A percentile compares a stretch with the other conserved stretches of the same genome.
Conservation (phyloP, 805 yeast genomes). For the Cyberlindnera saturnus region DNA sequence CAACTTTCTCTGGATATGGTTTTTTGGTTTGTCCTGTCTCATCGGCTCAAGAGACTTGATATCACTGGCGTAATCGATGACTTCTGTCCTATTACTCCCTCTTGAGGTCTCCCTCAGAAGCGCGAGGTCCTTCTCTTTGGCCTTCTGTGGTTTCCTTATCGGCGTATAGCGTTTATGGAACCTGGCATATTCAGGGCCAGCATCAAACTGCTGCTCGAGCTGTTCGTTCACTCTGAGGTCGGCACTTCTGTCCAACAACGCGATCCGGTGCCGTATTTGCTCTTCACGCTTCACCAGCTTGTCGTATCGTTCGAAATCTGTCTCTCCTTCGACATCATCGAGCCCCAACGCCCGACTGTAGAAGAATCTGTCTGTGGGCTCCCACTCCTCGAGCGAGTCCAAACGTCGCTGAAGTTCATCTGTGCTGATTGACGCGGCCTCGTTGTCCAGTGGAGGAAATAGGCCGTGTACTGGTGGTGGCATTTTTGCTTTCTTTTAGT, state of each 20-base stretch:
- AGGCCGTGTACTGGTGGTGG: background rate
- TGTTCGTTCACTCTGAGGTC: conserved; percentile 18
- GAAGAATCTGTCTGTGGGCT: conserved; percentile 25
- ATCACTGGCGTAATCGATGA: conserved; percentile 18
- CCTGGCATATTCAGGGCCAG: conserved; percentile 14
- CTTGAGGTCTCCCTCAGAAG: conserved; percentile 10
- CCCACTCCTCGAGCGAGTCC: conserved; percentile 14
- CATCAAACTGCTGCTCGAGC: conserved; percentile 20
- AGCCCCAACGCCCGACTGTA: conserved; percentile 19
- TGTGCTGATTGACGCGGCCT: conserved; percentile 10
- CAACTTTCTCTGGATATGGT: conserved; percentile 48
- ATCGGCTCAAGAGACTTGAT: background rate
- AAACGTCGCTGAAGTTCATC: conserved; percentile 11
- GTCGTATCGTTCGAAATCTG: conserved; percentile 31
- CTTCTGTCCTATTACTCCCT: conserved; percentile 21
- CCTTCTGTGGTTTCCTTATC: background rate
- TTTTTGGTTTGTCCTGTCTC: conserved; percentile 5
- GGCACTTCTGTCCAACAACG: background rate
- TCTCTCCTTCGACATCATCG: conserved; percentile 5
- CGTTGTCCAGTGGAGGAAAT: conserved; percentile 1
- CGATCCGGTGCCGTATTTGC: conserved; percentile 12
- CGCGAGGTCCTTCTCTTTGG: conserved; percentile 1
- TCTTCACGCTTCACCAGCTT: conserved; percentile 27
- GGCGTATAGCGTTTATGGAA: background rate
- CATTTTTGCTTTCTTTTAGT: background rate